Percentiles rank a stretch among this genome's conserved stretches.
phyloP scores from a whole-genome alignment of 257 asterid species.

The Avicennia marina region DNA sequence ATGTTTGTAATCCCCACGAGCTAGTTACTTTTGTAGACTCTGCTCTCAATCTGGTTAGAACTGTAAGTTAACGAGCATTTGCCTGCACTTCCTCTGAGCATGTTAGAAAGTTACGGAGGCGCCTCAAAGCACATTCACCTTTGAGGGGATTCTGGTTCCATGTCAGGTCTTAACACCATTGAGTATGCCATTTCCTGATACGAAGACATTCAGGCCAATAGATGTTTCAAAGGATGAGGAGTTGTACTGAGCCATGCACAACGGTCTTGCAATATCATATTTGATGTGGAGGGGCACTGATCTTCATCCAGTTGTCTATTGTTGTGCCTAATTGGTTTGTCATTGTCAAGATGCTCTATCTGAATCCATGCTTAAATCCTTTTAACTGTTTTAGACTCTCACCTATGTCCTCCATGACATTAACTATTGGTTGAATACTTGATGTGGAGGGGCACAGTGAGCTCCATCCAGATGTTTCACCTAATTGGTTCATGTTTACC shows the following conservation, averaged over 20 bases:
- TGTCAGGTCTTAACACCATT: not conserved
- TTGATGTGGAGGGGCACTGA: not conserved
- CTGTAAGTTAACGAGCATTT: no score
- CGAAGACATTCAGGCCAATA: not conserved
- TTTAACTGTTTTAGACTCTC: no score
- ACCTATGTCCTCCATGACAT: no score
- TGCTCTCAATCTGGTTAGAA: constrained; percentile 35
- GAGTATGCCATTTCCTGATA: constrained; percentile 2
- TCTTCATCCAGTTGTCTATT: no score
- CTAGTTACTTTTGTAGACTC: constrained; percentile 47
- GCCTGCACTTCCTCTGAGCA: no score
- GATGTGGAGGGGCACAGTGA: no score
- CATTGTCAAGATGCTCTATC: not conserved
- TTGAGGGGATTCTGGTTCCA: not conserved
- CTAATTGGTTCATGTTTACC: no score
- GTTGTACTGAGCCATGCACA: not conserved
- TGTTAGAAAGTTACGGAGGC: constrained; percentile 2
- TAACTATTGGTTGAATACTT: no score
- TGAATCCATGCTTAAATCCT: no score
- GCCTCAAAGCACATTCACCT: not conserved
- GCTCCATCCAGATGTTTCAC: no score
- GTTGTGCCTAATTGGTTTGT: not conserved
- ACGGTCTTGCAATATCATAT: not conserved
- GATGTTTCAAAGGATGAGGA: no score
- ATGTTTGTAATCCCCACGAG: constrained; percentile 42